Base-by-base conservation (phyloP, 108 stramenopile species). In the Fragilaria crotonensis region DNA sequence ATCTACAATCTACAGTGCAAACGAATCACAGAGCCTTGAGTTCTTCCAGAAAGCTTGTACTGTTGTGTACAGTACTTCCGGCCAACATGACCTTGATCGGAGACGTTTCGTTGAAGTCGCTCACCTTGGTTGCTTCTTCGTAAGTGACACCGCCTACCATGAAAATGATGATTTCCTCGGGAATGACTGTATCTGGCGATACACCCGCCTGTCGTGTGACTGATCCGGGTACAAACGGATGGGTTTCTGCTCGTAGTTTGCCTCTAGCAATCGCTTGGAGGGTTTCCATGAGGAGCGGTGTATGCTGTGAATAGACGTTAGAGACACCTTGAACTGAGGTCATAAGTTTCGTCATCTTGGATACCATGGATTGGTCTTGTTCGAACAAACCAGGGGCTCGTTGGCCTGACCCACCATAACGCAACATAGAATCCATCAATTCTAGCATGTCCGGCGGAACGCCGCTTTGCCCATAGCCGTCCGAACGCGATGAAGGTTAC, bases 301-400 rank as follows among this genome's bases (percentile, higher is more conserved):
- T 83, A 60, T 99, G 99, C 72, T 99, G 97, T 1, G 97, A 77
- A 72, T 98, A 98, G 3, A 98, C 97, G 62, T 98, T 98, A 47
- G 86, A 76, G 30, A 98, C 96, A 21, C 97, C 97, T 62, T 96
- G 89, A 0, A 99, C 92, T 30, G 85, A 81, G 4, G 87, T 86
- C 75, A 95, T 93, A 79, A 98, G 79, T 60, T 97, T 96, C 52
- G 83, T 87, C 67, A 97, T 71, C 76, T 96, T 96, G 60, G 75
- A 74, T 65, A 97, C 74, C 25, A 90, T 48, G 52, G 83, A 79
- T 31, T 80, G 70, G 2, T 68, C 46, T 48, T 83, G 73, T 5
- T 91, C 94, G 64, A 89, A 98, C 65, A 98, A 80, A 5, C 97
- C 97, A 21, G 96, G 93, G 2, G 87, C 90, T 5, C 96, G 69